Evolutionary conservation across 2,329 filamentous ascomycete genomes (phyloP).

Genomic region (Aphanocladium album): DNA sequence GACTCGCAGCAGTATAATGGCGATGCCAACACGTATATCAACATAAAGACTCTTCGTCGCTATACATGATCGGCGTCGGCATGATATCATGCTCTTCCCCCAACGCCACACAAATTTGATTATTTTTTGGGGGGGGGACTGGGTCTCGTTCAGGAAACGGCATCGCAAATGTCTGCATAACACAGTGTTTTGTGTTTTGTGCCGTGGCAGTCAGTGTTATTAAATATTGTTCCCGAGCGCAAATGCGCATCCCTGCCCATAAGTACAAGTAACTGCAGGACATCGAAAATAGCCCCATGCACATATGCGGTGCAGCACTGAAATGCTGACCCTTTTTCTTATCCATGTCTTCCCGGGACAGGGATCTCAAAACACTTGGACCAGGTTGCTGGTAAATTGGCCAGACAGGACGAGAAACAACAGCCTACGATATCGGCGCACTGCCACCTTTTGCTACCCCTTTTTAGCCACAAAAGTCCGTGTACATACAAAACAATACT

Average conservation of each 20-base stretch:
- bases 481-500: not conserved
- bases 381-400: not conserved
- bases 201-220: no score
- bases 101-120: not conserved
- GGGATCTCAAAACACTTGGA: not conserved
- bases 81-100: not conserved
- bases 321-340: not conserved
- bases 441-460: not conserved
- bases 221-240: no score
- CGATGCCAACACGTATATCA: no score
- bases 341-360: not conserved
- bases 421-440: not conserved
- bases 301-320: not conserved
- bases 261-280: not conserved
- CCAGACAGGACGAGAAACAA: not conserved
- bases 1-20: not conserved
- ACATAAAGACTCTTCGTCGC: not conserved
- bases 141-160: not conserved
- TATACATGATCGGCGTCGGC: not conserved
- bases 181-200: no score
- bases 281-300: not conserved
- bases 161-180: not conserved
- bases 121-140: no score
- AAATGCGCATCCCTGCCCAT: not conserved
- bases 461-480: not conserved